Evolutionary conservation across 73 alveolate species (phyloP), one percentile per base, ranked within the genome.

Genomic region (Effrenium voratum): DNA sequence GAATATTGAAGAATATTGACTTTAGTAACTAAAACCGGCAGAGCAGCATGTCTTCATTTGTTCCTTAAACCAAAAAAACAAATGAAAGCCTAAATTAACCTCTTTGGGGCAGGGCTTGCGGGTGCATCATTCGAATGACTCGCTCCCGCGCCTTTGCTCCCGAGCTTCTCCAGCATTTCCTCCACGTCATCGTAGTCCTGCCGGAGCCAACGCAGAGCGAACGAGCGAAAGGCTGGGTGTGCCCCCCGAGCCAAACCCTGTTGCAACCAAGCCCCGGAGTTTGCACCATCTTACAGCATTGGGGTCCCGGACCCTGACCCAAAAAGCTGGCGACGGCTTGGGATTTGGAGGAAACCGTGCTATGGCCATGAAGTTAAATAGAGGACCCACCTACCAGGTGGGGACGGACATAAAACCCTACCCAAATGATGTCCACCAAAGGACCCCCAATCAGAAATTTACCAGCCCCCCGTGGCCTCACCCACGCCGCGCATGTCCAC

Each of bases 401-500:
- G 10, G 66, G 10, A 52, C 10, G 66, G 19, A 52, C 66, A 10
- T 19, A 52, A 19, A 52, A 13, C 66, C 66, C 66, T 19, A 10
- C 66, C 68, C 68, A 55, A 55, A 55, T 19, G 26, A 55, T 19
- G 4, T 55, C 19, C 19, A 52, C 28, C 19, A 52, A 13, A 13
- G 66, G 66, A 52, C 28, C 10, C 10, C 66, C 19, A 52, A 52
- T 10, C 66, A 13, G 19, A 52, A 52, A 52, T 13, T 19, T 19
- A 26, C 73, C 32, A 6, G 30, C 22, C 22, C 32, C 73, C 72
- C 66, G 66, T 19, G 68, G 22, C 95, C 95, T 87, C 95, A 46
- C 95, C 95, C 34, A 87, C 95, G 10, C 95, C 95, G 70, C 95
- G 95, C 95, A 87, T 87, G 66, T 87, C 95, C 85, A 87, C 95